Conservation (phyloP, 768 basidiomycete species). For the Mycena galericulata region DNA sequence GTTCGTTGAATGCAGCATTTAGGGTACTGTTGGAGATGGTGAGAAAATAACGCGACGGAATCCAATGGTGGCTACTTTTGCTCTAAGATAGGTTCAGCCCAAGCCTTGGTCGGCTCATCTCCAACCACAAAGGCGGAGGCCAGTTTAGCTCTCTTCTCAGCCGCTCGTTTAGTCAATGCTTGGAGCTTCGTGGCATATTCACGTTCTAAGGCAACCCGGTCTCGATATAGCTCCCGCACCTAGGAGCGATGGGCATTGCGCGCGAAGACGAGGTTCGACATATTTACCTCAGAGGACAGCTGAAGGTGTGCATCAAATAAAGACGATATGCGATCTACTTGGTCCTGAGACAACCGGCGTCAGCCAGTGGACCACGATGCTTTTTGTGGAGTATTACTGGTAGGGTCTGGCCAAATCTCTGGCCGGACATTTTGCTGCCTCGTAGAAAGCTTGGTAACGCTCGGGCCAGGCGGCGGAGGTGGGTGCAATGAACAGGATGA, state of each 20-base stretch:
- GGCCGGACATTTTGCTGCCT: slow-evolving; percentile 28
- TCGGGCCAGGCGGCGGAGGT: neutral
- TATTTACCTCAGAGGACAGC: slow-evolving; percentile 71
- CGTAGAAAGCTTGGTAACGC: neutral
- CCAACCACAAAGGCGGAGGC: slow-evolving; percentile 70
- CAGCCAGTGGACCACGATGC: slow-evolving; percentile 17
- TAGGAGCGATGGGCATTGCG: slow-evolving; percentile 41
- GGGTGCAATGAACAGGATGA: neutral
- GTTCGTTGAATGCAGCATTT: slow-evolving; percentile 74
- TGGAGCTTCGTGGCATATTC: slow-evolving; percentile 84
- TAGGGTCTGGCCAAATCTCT: slow-evolving; percentile 63
- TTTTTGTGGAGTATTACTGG: slow-evolving; percentile 55
- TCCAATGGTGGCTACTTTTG: slow-evolving; percentile 59
- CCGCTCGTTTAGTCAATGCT: slow-evolving; percentile 70
- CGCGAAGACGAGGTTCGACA: slow-evolving; percentile 7
- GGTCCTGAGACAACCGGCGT: slow-evolving; percentile 62
- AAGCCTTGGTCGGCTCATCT: slow-evolving; percentile 73
- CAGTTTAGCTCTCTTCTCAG: slow-evolving; percentile 77
- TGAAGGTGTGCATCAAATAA: slow-evolving; percentile 76
- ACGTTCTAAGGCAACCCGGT: slow-evolving; percentile 75
- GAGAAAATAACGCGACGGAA: slow-evolving; percentile 15
- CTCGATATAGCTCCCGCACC: slow-evolving; percentile 81
- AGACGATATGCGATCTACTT: slow-evolving; percentile 71
- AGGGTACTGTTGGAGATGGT: slow-evolving; percentile 65
- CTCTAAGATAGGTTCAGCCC: slow-evolving; percentile 62